These are phyloP conservation scores for Fomitopsis palustris DNA, from an alignment of 1,284 basidiomycete species.

Conservation along the genomic window DNA sequence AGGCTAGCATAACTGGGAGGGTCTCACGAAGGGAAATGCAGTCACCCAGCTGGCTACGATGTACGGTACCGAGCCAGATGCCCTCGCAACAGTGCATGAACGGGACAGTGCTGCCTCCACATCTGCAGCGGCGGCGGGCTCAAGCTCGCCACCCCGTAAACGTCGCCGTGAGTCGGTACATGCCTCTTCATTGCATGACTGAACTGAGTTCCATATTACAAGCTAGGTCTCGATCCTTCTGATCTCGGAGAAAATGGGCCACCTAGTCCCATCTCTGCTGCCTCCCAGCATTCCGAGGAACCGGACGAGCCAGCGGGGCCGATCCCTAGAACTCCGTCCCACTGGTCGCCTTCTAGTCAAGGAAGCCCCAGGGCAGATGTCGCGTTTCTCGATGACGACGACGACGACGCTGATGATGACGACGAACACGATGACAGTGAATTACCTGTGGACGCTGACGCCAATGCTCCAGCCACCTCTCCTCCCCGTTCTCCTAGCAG, in stretches of 20 bases:
- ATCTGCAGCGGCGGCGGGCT: background rate
- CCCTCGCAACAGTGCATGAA: too few relatives aligned
- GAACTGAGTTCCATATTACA: background rate
- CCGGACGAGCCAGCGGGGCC: background rate
- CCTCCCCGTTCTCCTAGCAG: background rate
- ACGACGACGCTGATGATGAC: background rate
- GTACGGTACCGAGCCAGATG: too few relatives aligned
- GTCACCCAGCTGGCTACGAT: background rate
- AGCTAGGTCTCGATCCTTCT: slow-evolving; percentile 1
- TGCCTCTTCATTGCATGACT: background rate
- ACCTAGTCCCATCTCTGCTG: background rate
- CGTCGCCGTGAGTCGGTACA: background rate
- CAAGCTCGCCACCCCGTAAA: background rate
- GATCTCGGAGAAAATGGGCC: background rate
- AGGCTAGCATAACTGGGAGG: background rate
- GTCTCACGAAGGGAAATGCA: background rate
- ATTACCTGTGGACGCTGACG: background rate
- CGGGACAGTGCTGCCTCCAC: background rate
- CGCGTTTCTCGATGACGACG: background rate
- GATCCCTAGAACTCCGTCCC: background rate
- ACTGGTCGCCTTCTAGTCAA: background rate
- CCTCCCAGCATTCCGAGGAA: background rate
- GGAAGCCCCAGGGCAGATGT: background rate
- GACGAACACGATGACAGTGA: background rate
- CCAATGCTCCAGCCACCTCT: too few relatives aligned